These are phyloP conservation scores for Ceratobasidium sp. DNA, from an alignment of 1,284 basidiomycete species.

Conservation along the genomic window DNA sequence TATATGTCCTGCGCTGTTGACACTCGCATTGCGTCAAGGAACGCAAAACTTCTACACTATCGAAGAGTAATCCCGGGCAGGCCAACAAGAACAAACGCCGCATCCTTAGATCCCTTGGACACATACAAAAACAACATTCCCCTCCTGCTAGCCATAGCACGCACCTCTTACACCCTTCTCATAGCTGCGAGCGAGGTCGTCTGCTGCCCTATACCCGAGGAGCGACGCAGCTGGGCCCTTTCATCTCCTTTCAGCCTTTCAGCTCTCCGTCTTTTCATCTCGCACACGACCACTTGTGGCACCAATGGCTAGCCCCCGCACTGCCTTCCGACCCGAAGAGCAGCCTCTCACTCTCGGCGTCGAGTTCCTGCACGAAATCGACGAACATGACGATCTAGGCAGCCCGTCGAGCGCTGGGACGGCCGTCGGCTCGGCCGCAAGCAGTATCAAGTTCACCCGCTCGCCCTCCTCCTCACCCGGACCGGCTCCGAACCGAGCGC, in stretches of 20 bases:
- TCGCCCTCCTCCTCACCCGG: too few relatives aligned
- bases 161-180: not conserved
- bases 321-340: constrained; percentile 24
- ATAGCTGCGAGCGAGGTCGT: not conserved
- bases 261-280: constrained; percentile 8
- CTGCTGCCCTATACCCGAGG: not conserved
- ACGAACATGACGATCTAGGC: constrained; percentile 2
- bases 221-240: too few relatives aligned
- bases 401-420: constrained; percentile 3
- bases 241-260: not conserved
- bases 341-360: constrained; percentile 14
- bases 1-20: too few relatives aligned
- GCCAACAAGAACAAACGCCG: not conserved
- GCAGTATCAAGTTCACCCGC: constrained; percentile 39
- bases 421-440: constrained; percentile 18
- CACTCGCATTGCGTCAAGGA: too few relatives aligned
- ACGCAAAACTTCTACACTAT: not conserved
- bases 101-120: not conserved
- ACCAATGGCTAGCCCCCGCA: constrained; percentile 1
- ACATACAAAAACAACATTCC: constrained; percentile 22
- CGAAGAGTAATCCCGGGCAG: not conserved
- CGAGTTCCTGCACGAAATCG: constrained; percentile 24
- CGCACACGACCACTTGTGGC: not conserved
- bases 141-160: not conserved
- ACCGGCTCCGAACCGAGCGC: not conserved